Percentiles rank a stretch among this genome's conserved stretches.
phyloP scores from a whole-genome alignment of 2,329 filamentous ascomycete species.

The Laburnicola sp. region DNA sequence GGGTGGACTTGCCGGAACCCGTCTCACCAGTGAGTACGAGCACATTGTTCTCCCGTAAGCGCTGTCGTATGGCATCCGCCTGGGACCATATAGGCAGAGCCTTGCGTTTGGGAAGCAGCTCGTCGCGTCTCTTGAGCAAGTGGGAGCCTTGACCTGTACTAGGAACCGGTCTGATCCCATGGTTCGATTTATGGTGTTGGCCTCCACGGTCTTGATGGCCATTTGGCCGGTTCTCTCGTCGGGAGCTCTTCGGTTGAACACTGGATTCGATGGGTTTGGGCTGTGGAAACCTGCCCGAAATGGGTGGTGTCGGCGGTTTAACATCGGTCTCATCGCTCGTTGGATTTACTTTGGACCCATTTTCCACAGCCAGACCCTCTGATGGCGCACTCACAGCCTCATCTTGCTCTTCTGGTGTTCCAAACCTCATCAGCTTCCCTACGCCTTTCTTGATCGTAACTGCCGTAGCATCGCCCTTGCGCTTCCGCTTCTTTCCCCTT shows the following conservation, averaged over 20 bases:
- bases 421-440: conserved; percentile 22
- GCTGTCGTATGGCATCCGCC: conserved; percentile 67
- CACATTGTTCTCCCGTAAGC: conserved; percentile 68
- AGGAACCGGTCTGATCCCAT: background rate
- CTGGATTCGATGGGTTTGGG: background rate
- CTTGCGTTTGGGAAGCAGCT: conserved; percentile 59
- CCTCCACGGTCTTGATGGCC: background rate
- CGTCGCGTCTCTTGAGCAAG: conserved; percentile 50
- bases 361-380: background rate
- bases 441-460: conserved; percentile 17
- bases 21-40: conserved; percentile 91
- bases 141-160: conserved; percentile 11
- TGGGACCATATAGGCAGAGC: conserved; percentile 80
- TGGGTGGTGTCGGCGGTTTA: background rate
- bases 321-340: background rate
- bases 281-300: background rate
- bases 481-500: conserved; percentile 41
- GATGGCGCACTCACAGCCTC: background rate
- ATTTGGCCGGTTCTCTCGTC: background rate
- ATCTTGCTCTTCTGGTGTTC: conserved; percentile 6
- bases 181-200: background rate
- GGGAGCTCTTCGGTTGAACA: background rate
- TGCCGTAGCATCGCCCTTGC: conserved; percentile 18
- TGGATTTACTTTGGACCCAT: background rate
- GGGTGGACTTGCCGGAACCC: conserved; percentile 94